Conservation (phyloP, 2,329 filamentous ascomycete species). For the Talaromyces sp. region DNA sequence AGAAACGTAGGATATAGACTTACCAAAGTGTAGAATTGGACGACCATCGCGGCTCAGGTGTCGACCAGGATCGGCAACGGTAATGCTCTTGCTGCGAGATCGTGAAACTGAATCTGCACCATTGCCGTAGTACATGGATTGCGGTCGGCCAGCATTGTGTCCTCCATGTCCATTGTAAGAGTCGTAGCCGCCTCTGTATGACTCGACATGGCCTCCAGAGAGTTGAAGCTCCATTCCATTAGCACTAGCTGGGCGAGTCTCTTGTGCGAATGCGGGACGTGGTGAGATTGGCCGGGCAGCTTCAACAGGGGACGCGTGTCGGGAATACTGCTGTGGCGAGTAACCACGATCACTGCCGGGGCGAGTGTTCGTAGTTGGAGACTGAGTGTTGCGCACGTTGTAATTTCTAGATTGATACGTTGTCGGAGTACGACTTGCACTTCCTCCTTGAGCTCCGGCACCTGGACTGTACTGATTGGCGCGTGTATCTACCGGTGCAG, state of each 20-base stretch:
- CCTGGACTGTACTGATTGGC: conserved; percentile 39
- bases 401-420: conserved; percentile 45
- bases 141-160: conserved; percentile 43
- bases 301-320: conserved; percentile 37
- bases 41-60: conserved; percentile 83
- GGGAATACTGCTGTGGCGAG: conserved; percentile 44
- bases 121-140: conserved; percentile 53
- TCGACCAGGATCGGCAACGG: conserved; percentile 64
- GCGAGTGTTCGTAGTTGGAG: conserved; percentile 31
- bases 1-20: conserved; percentile 44
- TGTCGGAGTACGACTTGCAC: conserved; percentile 38
- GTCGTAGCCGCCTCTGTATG: conserved; percentile 48
- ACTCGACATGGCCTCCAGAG: conserved; percentile 52
- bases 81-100: conserved; percentile 77
- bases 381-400: conserved; percentile 39
- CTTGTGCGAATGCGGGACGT: conserved; percentile 50
- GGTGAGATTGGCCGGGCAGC: conserved; percentile 50
- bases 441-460: conserved; percentile 24
- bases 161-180: conserved; percentile 29
- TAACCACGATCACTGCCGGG: conserved; percentile 39
- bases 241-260: conserved; percentile 49
- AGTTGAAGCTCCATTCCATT: conserved; percentile 67
- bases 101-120: conserved; percentile 49
- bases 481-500: conserved; percentile 25
- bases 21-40: conserved; percentile 89